Percentiles rank a stretch among this genome's conserved stretches.
Conservation (phyloP, 139 green algal genomes). For the Astrephomene gubernaculifera region DNA sequence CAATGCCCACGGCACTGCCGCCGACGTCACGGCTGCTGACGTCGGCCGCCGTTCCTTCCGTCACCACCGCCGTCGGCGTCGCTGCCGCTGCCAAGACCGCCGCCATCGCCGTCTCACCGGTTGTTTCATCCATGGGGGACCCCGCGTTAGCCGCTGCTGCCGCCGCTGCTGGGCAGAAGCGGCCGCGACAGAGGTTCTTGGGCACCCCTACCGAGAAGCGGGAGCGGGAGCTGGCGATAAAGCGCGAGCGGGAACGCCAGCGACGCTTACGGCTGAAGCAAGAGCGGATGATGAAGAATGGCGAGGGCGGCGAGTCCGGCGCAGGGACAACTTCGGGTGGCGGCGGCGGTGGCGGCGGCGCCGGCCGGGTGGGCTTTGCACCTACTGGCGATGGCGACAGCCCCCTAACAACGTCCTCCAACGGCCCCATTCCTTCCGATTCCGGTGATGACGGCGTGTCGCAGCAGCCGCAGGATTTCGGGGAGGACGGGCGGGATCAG, state of each 20-base stretch:
- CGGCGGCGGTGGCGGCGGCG: not conserved
- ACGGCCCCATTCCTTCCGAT: no score
- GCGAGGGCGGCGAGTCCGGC: conserved; percentile 5
- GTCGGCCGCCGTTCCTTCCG: not conserved
- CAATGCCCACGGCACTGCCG: no score
- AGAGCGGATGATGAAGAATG: conserved; percentile 13
- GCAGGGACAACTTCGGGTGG: not conserved
- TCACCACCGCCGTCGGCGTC: not conserved
- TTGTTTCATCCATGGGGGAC: not conserved
- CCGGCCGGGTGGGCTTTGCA: no score
- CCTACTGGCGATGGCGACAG: no score
- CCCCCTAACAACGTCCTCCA: no score
- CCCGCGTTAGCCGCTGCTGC: not conserved
- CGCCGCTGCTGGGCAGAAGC: not conserved
- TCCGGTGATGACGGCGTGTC: no score
- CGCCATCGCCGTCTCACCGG: no score
- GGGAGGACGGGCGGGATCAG: no score
- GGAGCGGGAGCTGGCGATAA: conserved; percentile 34
- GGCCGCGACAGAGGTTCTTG: conserved; percentile 22
- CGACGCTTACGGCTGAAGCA: conserved; percentile 41
- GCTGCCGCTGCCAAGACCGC: no score
- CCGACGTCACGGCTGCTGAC: no score
- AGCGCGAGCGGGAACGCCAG: conserved; percentile 33
- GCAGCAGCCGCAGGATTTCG: no score
- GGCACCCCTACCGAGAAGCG: conserved; percentile 37